Percentiles rank a stretch among this genome's conserved stretches.
phyloP scores from a whole-genome alignment of 2,329 filamentous ascomycete species.

The Fusarium coffeatum region DNA sequence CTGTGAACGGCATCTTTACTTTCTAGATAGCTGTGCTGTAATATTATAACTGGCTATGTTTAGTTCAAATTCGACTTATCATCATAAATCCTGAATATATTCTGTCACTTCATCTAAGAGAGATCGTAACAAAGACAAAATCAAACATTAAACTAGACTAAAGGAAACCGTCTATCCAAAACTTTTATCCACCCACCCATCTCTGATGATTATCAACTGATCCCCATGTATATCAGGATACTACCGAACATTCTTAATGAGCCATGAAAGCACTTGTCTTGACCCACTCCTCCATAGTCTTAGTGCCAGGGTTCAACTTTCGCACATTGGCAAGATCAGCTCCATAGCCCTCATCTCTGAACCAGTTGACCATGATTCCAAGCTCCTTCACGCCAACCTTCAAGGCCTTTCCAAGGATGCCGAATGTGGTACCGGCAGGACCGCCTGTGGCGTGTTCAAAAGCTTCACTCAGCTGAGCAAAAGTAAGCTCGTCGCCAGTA shows the following conservation, averaged over 20 bases:
- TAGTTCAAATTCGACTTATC: background rate
- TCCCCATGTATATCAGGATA: background rate
- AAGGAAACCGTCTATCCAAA: background rate
- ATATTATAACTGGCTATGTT: background rate
- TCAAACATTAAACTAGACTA: background rate
- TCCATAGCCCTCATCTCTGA: conserved; percentile 29
- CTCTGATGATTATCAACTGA: background rate
- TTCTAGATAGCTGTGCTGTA: background rate
- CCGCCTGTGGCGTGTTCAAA: conserved; percentile 17
- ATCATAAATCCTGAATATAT: background rate
- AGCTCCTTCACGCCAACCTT: conserved; percentile 21
- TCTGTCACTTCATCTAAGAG: background rate
- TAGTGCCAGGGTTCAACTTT: conserved; percentile 20
- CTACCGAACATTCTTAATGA: background rate
- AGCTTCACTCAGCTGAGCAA: conserved; percentile 15
- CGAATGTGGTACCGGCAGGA: conserved; percentile 16
- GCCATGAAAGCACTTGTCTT: conserved; percentile 21
- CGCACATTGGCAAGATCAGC: conserved; percentile 21
- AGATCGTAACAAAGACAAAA: background rate
- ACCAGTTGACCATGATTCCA: conserved; percentile 33
- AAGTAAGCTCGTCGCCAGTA: conserved; percentile 29
- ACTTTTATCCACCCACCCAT: background rate
- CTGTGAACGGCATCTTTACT: background rate
- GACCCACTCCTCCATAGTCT: conserved; percentile 29
- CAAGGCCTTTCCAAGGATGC: conserved; percentile 23